Evolutionary conservation across 768 basidiomycete genomes (phyloP).

Genomic region (Amanita inopinata): DNA sequence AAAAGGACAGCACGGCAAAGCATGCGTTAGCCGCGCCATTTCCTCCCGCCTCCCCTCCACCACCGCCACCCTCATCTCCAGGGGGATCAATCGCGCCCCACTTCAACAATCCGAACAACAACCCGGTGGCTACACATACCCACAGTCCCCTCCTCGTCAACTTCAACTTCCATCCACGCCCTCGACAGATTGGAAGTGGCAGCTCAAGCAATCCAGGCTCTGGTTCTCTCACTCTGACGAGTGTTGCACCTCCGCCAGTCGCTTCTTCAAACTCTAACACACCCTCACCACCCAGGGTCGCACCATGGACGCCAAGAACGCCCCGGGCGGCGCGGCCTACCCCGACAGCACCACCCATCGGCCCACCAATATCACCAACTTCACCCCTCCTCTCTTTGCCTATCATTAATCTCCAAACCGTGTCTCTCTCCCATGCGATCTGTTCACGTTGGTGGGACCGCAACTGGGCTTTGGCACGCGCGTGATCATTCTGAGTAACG

Average conservation of each 20-base stretch:
- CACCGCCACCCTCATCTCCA: no score
- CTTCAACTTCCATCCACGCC: conserved; percentile 37
- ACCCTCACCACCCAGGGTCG: conserved; percentile 14
- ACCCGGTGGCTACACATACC: conserved; percentile 41
- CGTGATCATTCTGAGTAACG: conserved; percentile 62
- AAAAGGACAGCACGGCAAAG: conserved; percentile 81
- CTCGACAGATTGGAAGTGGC: conserved; percentile 39
- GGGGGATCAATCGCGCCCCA: conserved; percentile 16
- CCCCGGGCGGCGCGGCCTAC: background rate
- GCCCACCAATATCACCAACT: conserved; percentile 1
- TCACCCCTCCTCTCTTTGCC: conserved; percentile 69
- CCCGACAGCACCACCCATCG: background rate
- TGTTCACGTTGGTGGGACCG: conserved; percentile 84
- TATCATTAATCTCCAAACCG: conserved; percentile 96
- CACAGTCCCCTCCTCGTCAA: conserved; percentile 56
- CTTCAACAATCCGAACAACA: conserved; percentile 58
- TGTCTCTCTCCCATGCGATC: conserved; percentile 95
- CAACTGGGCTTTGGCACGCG: conserved; percentile 70
- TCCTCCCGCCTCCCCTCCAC: conserved; percentile 43
- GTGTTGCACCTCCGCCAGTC: conserved; percentile 26
- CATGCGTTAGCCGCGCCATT: conserved; percentile 61
- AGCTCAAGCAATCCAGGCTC: conserved; percentile 42
- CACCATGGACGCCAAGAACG: conserved; percentile 13
- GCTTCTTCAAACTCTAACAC: conserved; percentile 1
- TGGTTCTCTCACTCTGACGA: conserved; percentile 29